Evolutionary conservation across 495 filamentous ascomycete genomes (phyloP).

Genomic region (Penicillium macrosclerotiorum): DNA sequence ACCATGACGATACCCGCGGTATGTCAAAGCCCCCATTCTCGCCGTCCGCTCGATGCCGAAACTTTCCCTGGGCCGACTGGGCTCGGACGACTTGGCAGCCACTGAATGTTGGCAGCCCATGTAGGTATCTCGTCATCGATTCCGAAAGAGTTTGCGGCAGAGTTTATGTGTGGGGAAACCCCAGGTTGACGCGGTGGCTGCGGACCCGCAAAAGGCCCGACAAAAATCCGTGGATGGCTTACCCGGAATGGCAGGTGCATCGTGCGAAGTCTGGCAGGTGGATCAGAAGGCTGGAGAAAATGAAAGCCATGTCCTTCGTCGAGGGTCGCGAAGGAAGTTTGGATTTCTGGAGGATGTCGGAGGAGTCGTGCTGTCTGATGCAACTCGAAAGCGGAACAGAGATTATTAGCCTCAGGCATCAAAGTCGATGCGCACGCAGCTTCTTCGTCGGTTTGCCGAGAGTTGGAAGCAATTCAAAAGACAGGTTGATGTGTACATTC

Average conservation of each 20-base stretch:
- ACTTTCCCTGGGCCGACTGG: not conserved
- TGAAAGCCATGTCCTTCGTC: too few relatives aligned
- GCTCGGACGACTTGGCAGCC: not conserved
- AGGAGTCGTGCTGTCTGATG: too few relatives aligned
- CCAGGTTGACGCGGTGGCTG: not conserved
- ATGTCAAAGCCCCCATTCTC: not conserved
- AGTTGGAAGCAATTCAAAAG: too few relatives aligned
- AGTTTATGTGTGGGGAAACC: slow-evolving; percentile 8
- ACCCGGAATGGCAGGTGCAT: slow-evolving; percentile 7
- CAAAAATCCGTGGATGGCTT: slow-evolving; percentile 11
- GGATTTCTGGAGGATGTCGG: too few relatives aligned
- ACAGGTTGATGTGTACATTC: too few relatives aligned
- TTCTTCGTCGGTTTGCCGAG: too few relatives aligned
- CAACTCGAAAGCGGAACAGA: too few relatives aligned
- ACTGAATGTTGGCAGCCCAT: not conserved
- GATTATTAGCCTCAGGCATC: too few relatives aligned
- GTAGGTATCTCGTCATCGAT: slow-evolving; percentile 12
- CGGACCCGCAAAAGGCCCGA: slow-evolving; percentile 12
- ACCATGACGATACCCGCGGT: not conserved
- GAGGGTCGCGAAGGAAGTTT: too few relatives aligned
- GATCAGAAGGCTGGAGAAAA: too few relatives aligned
- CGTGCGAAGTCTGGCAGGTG: not conserved
- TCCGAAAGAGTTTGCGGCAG: slow-evolving; percentile 9
- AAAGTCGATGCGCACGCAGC: too few relatives aligned
- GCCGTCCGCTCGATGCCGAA: not conserved